Evolutionary conservation across 2,329 filamentous ascomycete species (phyloP), one percentile per base, ranked within the genome.

Genomic region (Neopestalotiopsis clavispora): DNA sequence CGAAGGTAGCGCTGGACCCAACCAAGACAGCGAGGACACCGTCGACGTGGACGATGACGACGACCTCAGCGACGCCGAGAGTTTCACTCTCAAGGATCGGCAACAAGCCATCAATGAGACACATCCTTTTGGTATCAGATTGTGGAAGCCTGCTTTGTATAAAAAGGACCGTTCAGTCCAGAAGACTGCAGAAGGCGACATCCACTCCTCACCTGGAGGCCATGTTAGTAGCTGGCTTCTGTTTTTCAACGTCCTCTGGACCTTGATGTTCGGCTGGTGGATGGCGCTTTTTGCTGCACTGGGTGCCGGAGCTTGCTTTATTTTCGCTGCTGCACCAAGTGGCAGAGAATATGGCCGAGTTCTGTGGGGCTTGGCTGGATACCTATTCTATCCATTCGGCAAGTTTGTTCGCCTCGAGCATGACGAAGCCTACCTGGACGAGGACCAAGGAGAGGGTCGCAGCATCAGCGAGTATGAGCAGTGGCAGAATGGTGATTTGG

Each of bases 401-500:
- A 97, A 97, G 76, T 98, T 97, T 79, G 94, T 99, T 71, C 92
- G 94, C 61, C 87, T 99, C 49, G 92, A 97, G 78, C 93, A 95
- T 79, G 96, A 99, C 74, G 96, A 98, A 77, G 92, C 93, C 58
- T 99, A 99, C 78, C 86, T 94, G 62, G 93, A 98, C 70, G 96
- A 99, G 82, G 96, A 99, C 76, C 90, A 96, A 76, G 95, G 95
- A 56, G 96, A 99, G 81, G 96, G 96, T 23, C 90, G 96, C 77
- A 98, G 95, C 82, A 98, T 99, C 77, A 97, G 94, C 75, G 96
- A 99, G 83, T 99, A 99, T 78, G 96, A 99, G 80, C 94, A 97
- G 81, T 99, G 96, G 96, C 96, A 99, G 82, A 98, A 91, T 77
- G 96, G 96, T 65, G 96, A 99, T 77, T 88, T 99, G 42, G 96